phyloP scores from a whole-genome alignment of 2,329 filamentous ascomycete species.

The Penicillium polonicum region DNA sequence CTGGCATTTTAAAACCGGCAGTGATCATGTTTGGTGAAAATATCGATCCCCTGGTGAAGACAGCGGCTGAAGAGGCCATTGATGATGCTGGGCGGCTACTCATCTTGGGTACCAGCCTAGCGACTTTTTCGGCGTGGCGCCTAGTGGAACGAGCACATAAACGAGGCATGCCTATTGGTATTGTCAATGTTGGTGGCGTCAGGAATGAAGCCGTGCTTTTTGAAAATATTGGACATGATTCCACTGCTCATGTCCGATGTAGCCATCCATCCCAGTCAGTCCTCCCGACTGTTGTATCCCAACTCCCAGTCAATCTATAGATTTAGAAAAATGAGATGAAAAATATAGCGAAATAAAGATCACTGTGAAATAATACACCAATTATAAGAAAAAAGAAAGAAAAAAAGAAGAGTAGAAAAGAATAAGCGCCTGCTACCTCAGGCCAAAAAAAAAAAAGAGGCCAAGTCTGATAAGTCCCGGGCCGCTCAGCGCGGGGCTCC shows the following conservation, averaged over 20 bases:
- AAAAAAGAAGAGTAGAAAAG: neutral
- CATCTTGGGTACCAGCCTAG: slow-evolving; percentile 83
- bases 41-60: slow-evolving; percentile 68
- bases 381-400: neutral
- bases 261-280: slow-evolving; percentile 44
- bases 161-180: slow-evolving; percentile 77
- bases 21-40: slow-evolving; percentile 97
- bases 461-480: slow-evolving; percentile 8
- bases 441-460: slow-evolving; percentile 7
- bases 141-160: slow-evolving; percentile 81
- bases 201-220: slow-evolving; percentile 48
- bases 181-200: slow-evolving; percentile 69
- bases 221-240: slow-evolving; percentile 26
- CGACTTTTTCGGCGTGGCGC: slow-evolving; percentile 93
- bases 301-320: slow-evolving; percentile 23
- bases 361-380: neutral
- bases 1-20: slow-evolving; percentile 84
- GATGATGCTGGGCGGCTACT: slow-evolving; percentile 73
- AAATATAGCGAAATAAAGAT: neutral
- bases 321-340: neutral
- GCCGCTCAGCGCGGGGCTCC: slow-evolving; percentile 25
- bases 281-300: slow-evolving; percentile 41
- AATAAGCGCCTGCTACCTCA: slow-evolving; percentile 13
- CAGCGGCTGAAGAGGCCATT: slow-evolving; percentile 73
- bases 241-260: slow-evolving; percentile 41